Conservation (phyloP, 176 grass and related monocot genomes). For the Rhipidocladum racemiflorum region DNA sequence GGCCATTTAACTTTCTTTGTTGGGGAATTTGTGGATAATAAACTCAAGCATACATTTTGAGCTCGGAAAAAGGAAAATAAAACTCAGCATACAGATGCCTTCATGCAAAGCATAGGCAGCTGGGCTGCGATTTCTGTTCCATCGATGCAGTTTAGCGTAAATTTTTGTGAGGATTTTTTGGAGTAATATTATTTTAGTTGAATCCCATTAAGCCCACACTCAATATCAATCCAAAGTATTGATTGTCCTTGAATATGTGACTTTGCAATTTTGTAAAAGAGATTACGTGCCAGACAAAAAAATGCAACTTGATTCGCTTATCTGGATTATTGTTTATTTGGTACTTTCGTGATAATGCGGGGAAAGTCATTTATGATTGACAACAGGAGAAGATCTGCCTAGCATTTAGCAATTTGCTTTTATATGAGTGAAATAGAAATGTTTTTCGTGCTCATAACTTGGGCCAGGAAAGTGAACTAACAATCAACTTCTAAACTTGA, state of each 20-base stretch:
- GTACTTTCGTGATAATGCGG: background rate
- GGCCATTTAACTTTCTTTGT: background rate
- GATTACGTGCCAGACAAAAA: background rate
- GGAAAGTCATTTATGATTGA: background rate
- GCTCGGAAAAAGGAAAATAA: too few relatives aligned
- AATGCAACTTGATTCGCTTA: background rate
- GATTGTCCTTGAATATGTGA: background rate
- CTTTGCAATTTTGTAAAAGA: background rate
- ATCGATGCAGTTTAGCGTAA: background rate
- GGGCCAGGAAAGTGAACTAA: background rate
- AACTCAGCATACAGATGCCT: background rate
- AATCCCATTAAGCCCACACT: background rate
- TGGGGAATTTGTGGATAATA: background rate
- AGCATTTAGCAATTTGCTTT: background rate
- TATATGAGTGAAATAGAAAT: background rate
- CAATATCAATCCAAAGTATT: background rate
- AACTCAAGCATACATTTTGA: background rate
- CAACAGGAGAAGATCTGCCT: background rate
- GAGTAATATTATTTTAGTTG: background rate
- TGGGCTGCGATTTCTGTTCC: background rate
- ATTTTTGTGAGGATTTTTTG: too few relatives aligned
- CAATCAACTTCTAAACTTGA: background rate
- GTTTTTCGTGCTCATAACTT: background rate
- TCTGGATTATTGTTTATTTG: background rate
- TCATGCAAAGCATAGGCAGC: background rate